A percentile compares a stretch with the other conserved stretches of the same genome.
phyloP scores from a whole-genome alignment of 2,329 filamentous ascomycete genomes.

The Chrysoporthe cubensis region DNA sequence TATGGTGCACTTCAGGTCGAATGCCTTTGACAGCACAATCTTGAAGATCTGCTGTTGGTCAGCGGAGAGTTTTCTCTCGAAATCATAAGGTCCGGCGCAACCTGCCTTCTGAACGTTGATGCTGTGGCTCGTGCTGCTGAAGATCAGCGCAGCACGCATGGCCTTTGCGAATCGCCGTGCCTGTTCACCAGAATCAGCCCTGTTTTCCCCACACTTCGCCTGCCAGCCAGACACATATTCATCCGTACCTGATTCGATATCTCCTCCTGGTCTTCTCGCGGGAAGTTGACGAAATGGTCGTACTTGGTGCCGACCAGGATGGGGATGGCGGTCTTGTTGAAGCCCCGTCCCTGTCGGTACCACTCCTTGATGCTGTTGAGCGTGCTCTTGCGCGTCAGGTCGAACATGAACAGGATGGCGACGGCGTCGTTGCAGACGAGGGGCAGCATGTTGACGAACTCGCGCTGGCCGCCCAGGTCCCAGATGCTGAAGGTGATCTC shows the following conservation, averaged over 20 bases:
- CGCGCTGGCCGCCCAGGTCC: constrained; percentile 96
- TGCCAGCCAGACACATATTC: constrained; percentile 24
- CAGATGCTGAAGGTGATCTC: constrained; percentile 99
- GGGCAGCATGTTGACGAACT: constrained; percentile 99
- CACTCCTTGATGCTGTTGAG: constrained; percentile 99
- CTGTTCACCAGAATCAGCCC: constrained; percentile 49
- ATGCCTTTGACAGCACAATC: constrained; percentile 97
- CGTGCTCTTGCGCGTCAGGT: constrained; percentile 95
- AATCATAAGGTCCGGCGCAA: neutral
- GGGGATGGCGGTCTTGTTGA: constrained; percentile 99
- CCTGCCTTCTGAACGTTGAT: constrained; percentile 97
- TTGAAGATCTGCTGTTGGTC: constrained; percentile 83
- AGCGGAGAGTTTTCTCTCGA: neutral
- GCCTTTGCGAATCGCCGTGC: constrained; percentile 95
- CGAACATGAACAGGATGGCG: constrained; percentile 99
- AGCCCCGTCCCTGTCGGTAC: constrained; percentile 96
- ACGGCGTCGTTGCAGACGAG: constrained; percentile 99
- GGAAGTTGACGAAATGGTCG: constrained; percentile 99
- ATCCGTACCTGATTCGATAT: constrained; percentile 85
- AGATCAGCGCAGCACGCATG: constrained; percentile 97
- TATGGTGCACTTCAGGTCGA: constrained; percentile 98
- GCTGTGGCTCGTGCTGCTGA: constrained; percentile 98
- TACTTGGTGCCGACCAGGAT: constrained; percentile 98
- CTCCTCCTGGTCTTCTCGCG: constrained; percentile 95
- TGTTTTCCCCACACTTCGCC: neutral